Evolutionary conservation across 306 rosid genomes (phyloP).

Genomic region (Fagus crenata): DNA sequence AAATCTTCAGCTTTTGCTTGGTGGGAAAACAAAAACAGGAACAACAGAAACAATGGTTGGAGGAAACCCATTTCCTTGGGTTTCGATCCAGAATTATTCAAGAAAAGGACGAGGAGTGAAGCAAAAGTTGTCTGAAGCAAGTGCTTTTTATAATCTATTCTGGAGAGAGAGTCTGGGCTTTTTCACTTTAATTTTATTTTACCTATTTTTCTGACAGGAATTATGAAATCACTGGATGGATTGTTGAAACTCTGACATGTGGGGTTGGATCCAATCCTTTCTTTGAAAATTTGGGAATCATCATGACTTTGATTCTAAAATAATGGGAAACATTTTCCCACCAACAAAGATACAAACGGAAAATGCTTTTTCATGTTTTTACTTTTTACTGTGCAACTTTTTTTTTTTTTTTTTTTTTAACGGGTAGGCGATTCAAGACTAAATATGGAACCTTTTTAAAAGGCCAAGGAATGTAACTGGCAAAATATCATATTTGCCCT

Average conservation of each 20-base stretch:
- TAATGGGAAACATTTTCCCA: conserved; percentile 31
- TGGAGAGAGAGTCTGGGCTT: conserved; percentile 14
- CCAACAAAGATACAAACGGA: conserved; percentile 16
- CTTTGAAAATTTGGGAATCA: conserved; percentile 34
- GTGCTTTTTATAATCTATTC: conserved; percentile 47
- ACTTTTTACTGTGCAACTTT: not conserved
- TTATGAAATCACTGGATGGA: conserved; percentile 14
- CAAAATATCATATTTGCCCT: too few relatives aligned
- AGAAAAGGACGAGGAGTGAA: conserved; percentile 38
- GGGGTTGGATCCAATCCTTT: conserved; percentile 45
- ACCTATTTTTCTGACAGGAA: conserved; percentile 12
- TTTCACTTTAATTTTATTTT: conserved; percentile 32
- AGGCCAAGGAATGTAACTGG: too few relatives aligned
- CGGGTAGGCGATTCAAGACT: too few relatives aligned
- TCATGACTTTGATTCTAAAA: conserved; percentile 30
- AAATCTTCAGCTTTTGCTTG: conserved; percentile 49
- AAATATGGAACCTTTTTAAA: too few relatives aligned
- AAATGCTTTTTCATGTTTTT: conserved; percentile 6
- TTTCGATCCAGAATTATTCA: conserved; percentile 34
- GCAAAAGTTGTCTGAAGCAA: conserved; percentile 40
- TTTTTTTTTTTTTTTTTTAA: too few relatives aligned
- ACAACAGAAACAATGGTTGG: conserved; percentile 29
- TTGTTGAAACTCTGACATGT: conserved; percentile 37
- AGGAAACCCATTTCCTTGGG: conserved; percentile 70
- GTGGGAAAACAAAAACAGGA: conserved; percentile 45